These are phyloP conservation scores for Colletotrichum caudatum DNA, from an alignment of 2,329 filamentous ascomycete species.

Conservation along the genomic window DNA sequence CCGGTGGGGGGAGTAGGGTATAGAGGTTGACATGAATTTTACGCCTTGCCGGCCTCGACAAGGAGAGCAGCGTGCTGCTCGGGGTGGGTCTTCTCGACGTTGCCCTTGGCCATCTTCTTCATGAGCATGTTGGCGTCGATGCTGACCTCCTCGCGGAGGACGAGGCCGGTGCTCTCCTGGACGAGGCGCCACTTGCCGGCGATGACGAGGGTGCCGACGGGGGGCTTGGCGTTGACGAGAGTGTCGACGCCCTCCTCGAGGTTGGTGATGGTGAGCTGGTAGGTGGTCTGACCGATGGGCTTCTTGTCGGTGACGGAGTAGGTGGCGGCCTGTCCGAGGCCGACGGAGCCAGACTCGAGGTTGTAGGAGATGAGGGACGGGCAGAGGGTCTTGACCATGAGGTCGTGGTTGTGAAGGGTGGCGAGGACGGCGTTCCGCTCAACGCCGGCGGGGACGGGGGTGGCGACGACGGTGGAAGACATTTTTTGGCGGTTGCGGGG, in stretches of 20 bases:
- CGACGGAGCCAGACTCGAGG: conserved; percentile 34
- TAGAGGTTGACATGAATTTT: conserved; percentile 3
- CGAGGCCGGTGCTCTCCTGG: conserved; percentile 25
- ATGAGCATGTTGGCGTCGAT: conserved; percentile 40
- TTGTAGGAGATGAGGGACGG: conserved; percentile 37
- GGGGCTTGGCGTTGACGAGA: conserved; percentile 40
- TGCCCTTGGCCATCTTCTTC: conserved; percentile 42
- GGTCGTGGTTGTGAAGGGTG: conserved; percentile 39
- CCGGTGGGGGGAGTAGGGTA: conserved; percentile 11
- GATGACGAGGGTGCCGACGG: conserved; percentile 38
- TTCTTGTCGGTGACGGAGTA: conserved; percentile 42
- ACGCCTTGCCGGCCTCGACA: conserved; percentile 39
- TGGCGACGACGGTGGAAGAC: conserved; percentile 29
- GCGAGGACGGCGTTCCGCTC: conserved; percentile 25
- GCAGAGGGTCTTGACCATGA: conserved; percentile 41
- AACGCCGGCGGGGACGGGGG: conserved; percentile 39
- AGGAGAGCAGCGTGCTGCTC: conserved; percentile 39
- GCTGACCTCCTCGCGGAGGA: conserved; percentile 38
- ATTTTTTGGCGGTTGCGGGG: conserved; percentile 17
- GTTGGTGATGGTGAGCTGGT: conserved; percentile 41
- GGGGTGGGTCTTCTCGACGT: conserved; percentile 40
- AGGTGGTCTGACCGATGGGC: conserved; percentile 41
- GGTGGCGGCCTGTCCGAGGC: conserved; percentile 30
- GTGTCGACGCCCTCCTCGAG: conserved; percentile 39
- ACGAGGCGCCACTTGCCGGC: conserved; percentile 38